Percentiles rank a stretch among this genome's conserved stretches.
phyloP scores from a whole-genome alignment of 495 filamentous ascomycete species.

The Astrothelium subdiscretum region DNA sequence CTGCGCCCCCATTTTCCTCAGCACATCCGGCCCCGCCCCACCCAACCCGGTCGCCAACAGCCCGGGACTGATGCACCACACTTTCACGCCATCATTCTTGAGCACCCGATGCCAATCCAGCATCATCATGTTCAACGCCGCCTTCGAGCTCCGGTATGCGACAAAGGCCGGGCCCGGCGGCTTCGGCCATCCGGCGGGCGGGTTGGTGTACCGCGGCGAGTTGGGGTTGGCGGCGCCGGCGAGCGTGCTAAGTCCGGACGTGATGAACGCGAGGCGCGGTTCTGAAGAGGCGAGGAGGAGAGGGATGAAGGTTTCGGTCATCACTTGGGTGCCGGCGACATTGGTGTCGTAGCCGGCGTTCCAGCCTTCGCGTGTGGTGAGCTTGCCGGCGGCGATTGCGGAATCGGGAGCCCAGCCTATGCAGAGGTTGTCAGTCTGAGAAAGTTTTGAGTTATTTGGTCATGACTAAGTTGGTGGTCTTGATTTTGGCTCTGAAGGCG shows the following conservation, averaged over 20 bases:
- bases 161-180: constrained; percentile 8
- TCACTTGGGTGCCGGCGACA: constrained; percentile 38
- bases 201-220: constrained; percentile 24
- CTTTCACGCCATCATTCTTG: constrained; percentile 49
- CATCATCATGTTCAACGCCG: constrained; percentile 57
- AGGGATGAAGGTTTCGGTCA: constrained; percentile 36
- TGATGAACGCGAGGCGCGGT: constrained; percentile 37
- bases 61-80: constrained; percentile 43
- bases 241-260: constrained; percentile 38
- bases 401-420: constrained; percentile 16
- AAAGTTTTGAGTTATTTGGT: no score
- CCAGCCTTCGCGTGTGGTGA: constrained; percentile 33
- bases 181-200: constrained; percentile 40
- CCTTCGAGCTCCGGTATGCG: constrained; percentile 44
- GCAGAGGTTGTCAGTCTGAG: constrained; percentile 4
- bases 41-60: constrained; percentile 44
- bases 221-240: constrained; percentile 24
- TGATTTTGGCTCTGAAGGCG: no score
- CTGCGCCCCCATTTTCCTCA: constrained; percentile 25
- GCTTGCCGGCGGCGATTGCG: constrained; percentile 21
- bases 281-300: constrained; percentile 37
- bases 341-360: constrained; percentile 39
- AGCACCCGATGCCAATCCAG: constrained; percentile 42
- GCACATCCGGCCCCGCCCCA: constrained; percentile 21
- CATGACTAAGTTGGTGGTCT: background rate